Conservation (phyloP, 352 stramenopile species). For the Globisporangium cederbergense region DNA sequence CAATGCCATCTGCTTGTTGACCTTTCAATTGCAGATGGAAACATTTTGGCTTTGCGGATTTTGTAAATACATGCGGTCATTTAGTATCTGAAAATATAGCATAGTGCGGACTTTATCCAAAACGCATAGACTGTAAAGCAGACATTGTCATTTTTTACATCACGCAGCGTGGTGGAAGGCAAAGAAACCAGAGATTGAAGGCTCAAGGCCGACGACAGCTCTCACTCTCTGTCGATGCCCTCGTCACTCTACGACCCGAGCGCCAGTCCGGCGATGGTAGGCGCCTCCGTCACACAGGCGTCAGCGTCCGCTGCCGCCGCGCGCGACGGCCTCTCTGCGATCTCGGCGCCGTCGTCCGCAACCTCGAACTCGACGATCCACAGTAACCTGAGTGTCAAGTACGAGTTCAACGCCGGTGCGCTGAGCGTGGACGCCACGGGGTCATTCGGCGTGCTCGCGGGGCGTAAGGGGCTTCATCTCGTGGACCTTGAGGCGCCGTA, state of each 20-base stretch:
- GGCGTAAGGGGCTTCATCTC: constrained; percentile 66
- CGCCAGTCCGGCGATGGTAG: constrained; percentile 1
- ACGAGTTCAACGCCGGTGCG: constrained; percentile 64
- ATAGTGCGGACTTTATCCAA: no score
- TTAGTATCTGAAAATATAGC: no score
- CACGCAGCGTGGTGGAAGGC: background rate
- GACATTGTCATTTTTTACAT: no score
- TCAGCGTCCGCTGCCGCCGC: background rate
- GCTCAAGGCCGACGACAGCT: background rate
- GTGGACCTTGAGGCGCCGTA: constrained; percentile 71
- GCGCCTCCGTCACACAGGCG: background rate
- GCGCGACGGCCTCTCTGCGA: background rate
- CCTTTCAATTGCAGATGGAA: no score
- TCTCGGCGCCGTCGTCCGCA: constrained; percentile 3
- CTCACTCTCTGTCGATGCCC: constrained; percentile 6
- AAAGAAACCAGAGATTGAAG: background rate
- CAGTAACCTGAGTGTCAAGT: constrained; percentile 51
- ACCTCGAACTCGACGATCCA: constrained; percentile 32
- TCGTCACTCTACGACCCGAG: constrained; percentile 13
- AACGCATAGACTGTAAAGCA: no score
- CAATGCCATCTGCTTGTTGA: no score
- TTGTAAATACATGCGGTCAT: no score
- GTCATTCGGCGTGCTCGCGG: constrained; percentile 56
- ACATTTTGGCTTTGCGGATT: no score
- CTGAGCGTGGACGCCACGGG: constrained; percentile 76